Conservation (phyloP, 2,329 filamentous ascomycete genomes). For the Amesomyces nigricolor region DNA sequence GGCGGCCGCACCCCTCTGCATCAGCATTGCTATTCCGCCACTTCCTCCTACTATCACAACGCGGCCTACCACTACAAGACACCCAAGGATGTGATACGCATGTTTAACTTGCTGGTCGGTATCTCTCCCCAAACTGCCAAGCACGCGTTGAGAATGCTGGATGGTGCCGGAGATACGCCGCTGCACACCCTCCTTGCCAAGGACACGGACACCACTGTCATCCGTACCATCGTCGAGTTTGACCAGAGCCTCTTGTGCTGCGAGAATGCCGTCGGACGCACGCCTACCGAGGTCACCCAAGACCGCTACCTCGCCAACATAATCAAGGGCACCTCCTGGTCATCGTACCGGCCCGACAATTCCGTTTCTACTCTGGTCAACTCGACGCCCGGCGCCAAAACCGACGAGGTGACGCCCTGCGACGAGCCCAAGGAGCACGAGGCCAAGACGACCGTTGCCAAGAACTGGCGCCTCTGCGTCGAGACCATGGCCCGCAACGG, state of each 20-base stretch:
- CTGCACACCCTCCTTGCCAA: conserved; percentile 51
- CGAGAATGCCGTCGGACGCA: conserved; percentile 72
- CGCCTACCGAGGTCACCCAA: conserved; percentile 61
- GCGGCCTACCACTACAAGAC: conserved; percentile 22
- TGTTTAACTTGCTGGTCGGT: conserved; percentile 46
- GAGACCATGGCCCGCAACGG: conserved; percentile 18
- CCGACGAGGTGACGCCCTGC: conserved; percentile 23
- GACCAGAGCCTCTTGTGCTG: conserved; percentile 57
- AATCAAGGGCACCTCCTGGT: background rate
- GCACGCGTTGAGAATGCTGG: conserved; percentile 51
- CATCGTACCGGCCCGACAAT: background rate
- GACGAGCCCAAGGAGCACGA: conserved; percentile 18
- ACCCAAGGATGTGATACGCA: conserved; percentile 32
- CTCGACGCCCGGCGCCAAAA: background rate
- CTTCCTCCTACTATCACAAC: background rate
- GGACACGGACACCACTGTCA: conserved; percentile 32
- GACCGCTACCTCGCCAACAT: conserved; percentile 43
- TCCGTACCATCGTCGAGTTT: conserved; percentile 46
- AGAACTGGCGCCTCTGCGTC: conserved; percentile 23
- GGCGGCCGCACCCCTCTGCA: conserved; percentile 61
- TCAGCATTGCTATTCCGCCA: conserved; percentile 41
- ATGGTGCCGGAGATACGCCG: conserved; percentile 59
- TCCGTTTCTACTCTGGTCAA: background rate
- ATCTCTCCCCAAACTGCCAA: conserved; percentile 44
- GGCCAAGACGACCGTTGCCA: conserved; percentile 3